phyloP scores from a whole-genome alignment of 768 basidiomycete species.

The Leccinum uliginosum region DNA sequence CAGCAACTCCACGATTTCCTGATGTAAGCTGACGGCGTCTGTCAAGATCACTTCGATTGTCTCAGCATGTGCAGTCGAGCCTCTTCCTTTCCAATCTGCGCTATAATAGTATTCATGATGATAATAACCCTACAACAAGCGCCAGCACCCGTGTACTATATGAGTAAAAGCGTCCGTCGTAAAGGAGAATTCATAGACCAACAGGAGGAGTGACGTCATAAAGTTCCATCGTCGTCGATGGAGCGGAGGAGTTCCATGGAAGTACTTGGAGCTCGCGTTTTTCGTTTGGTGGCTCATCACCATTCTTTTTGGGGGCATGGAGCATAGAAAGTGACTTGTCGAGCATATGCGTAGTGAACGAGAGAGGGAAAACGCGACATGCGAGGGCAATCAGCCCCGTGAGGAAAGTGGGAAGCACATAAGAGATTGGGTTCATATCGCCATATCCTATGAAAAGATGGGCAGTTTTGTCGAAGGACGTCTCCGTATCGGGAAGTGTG shows the following conservation, averaged over 20 bases:
- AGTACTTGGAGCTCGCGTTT: slow-evolving; percentile 28
- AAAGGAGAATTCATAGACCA: slow-evolving; percentile 46
- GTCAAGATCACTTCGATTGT: slow-evolving; percentile 5
- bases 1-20: too few species aligned
- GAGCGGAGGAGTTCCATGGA: slow-evolving; percentile 18
- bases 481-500: slow-evolving; percentile 20
- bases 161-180: slow-evolving; percentile 36
- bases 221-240: slow-evolving; percentile 26
- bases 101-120: slow-evolving; percentile 36
- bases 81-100: slow-evolving; percentile 26
- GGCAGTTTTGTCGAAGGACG: slow-evolving; percentile 20
- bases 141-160: slow-evolving; percentile 43
- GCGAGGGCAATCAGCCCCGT: slow-evolving; percentile 42
- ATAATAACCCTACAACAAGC: slow-evolving; percentile 42
- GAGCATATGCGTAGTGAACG: slow-evolving; percentile 41
- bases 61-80: slow-evolving; percentile 28
- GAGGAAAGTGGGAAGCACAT: slow-evolving; percentile 26
- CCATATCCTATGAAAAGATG: slow-evolving; percentile 21
- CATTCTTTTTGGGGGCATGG: slow-evolving; percentile 28
- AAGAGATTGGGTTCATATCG: slow-evolving; percentile 31
- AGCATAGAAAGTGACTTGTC: slow-evolving; percentile 34
- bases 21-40: background rate
- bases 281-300: slow-evolving; percentile 25
- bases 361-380: slow-evolving; percentile 45
- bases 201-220: slow-evolving; percentile 41